Conservation (phyloP, 2,329 filamentous ascomycete species). For the Fusarium heterosporum region DNA sequence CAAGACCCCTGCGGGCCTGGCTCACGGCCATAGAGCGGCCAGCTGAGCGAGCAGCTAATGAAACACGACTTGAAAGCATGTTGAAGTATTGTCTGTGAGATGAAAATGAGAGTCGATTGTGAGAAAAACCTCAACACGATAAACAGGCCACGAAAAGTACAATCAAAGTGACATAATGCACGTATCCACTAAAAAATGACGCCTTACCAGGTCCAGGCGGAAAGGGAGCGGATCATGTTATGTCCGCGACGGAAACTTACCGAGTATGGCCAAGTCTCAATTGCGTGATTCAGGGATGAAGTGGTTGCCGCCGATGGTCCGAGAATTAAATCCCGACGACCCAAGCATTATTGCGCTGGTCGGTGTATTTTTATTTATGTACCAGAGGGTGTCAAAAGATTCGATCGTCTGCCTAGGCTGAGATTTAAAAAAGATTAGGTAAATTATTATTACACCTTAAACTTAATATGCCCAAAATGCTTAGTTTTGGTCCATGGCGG, state of each 20-base stretch:
- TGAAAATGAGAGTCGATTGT: neutral
- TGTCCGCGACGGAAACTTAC: neutral
- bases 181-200: conserved; percentile 10
- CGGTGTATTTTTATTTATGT: too few species aligned
- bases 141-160: conserved; percentile 30
- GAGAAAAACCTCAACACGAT: conserved; percentile 23
- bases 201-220: neutral
- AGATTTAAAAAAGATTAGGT: too few species aligned
- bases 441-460: too few species aligned
- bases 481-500: too few species aligned
- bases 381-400: too few species aligned
- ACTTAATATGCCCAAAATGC: too few species aligned
- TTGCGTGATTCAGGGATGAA: conserved; percentile 36
- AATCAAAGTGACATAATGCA: conserved; percentile 22
- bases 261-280: conserved; percentile 10
- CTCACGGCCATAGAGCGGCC: conserved; percentile 21
- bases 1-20: conserved; percentile 18
- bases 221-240: neutral
- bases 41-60: conserved; percentile 31
- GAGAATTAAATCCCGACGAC: conserved; percentile 19
- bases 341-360: neutral
- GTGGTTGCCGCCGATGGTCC: conserved; percentile 30
- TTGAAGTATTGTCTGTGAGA: conserved; percentile 7
- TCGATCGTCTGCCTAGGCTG: too few species aligned
- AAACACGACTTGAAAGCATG: conserved; percentile 42